A percentile compares a stretch with the other conserved stretches of the same genome.
These are phyloP conservation scores for Suillus discolor DNA, from an alignment of 768 basidiomycete genomes.

Conservation along the genomic window DNA sequence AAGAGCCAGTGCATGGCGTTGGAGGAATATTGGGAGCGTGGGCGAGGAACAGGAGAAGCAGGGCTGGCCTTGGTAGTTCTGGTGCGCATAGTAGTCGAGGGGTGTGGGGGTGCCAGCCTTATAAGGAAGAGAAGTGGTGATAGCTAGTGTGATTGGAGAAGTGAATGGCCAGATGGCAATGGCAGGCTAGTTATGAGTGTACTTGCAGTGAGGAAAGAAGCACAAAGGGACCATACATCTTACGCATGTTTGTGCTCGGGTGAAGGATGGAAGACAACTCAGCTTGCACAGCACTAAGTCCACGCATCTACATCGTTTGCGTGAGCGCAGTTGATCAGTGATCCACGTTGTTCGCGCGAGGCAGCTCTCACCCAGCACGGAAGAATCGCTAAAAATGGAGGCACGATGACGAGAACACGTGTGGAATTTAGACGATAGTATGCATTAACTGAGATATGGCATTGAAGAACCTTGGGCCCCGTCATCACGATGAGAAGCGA, in stretches of 20 bases:
- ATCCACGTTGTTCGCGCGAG: constrained; percentile 30
- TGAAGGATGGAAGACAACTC: constrained; percentile 4
- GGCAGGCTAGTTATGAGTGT: constrained; percentile 15
- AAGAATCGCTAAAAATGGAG: not conserved
- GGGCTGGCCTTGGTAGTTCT: constrained; percentile 25
- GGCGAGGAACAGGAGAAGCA: constrained; percentile 26
- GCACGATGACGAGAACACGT: not conserved
- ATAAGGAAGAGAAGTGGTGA: constrained; percentile 17
- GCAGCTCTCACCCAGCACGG: not conserved
- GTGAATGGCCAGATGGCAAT: constrained; percentile 10
- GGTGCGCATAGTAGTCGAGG: constrained; percentile 26
- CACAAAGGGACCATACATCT: constrained; percentile 23
- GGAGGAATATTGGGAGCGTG: constrained; percentile 24
- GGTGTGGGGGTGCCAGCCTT: constrained; percentile 11
- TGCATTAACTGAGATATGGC: too few relatives aligned
- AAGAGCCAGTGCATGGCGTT: constrained; percentile 73
- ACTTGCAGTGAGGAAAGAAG: constrained; percentile 22
- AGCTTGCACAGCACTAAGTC: constrained; percentile 24
- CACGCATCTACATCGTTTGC: constrained; percentile 35
- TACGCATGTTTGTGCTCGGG: constrained; percentile 25
- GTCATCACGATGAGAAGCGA: not conserved
- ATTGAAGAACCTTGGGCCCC: not conserved
- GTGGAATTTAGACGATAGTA: not conserved
- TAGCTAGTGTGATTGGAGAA: constrained; percentile 7
- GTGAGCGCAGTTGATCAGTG: constrained; percentile 14